Evolutionary conservation across 805 yeast genomes (phyloP).

Genomic region (Hyphopichia homilentoma): DNA sequence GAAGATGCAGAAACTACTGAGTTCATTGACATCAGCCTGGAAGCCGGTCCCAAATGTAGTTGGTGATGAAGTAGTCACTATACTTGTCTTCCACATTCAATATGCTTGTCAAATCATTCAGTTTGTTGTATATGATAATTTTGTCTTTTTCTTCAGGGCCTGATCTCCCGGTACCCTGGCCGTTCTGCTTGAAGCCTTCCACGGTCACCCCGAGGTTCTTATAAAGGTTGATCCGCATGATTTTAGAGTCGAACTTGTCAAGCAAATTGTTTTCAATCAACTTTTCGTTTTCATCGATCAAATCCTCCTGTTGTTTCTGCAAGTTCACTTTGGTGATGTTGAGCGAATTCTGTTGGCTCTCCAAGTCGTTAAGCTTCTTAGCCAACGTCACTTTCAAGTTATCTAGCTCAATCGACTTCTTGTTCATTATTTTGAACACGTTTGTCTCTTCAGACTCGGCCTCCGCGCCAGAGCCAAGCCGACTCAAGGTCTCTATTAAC

Average conservation of each 20-base stretch:
- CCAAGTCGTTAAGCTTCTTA: constrained; percentile 49
- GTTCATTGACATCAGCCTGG: background rate
- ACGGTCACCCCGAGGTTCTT: constrained; percentile 56
- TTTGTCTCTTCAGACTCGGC: constrained; percentile 18
- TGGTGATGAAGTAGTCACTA: constrained; percentile 66
- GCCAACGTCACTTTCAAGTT: constrained; percentile 48
- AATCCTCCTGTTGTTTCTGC: constrained; percentile 31
- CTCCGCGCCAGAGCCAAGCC: constrained; percentile 14
- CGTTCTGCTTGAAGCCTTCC: constrained; percentile 23
- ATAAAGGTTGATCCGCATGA: constrained; percentile 55
- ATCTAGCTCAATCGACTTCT: constrained; percentile 34
- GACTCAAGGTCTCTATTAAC: constrained; percentile 11
- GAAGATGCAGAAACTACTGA: too few relatives aligned
- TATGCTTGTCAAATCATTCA: constrained; percentile 43
- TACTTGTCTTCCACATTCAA: constrained; percentile 52
- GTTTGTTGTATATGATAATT: constrained; percentile 47
- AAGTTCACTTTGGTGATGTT: constrained; percentile 33
- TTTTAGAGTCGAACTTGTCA: constrained; percentile 40
- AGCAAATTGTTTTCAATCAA: constrained; percentile 27
- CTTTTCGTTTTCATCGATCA: constrained; percentile 27
- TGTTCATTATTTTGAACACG: constrained; percentile 22
- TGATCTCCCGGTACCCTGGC: constrained; percentile 5
- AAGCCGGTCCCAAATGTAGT: constrained; percentile 66
- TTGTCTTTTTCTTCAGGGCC: constrained; percentile 30
- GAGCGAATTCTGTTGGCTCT: constrained; percentile 34